These are phyloP conservation scores for Komagataella ulmi DNA, from an alignment of 805 yeast genomes.

Conservation along the genomic window DNA sequence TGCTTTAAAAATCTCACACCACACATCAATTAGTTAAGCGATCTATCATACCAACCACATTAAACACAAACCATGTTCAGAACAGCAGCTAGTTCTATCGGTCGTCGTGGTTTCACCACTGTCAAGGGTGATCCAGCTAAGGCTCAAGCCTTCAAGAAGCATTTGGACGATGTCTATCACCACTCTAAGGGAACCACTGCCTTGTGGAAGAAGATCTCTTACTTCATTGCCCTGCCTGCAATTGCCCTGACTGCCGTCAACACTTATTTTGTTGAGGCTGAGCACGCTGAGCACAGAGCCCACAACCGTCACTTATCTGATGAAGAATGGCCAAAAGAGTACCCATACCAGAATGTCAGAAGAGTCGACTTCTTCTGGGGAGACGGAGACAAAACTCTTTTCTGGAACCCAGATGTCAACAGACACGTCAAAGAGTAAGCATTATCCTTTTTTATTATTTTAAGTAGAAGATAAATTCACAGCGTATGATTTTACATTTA, in stretches of 20 bases:
- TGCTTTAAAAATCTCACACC: not conserved
- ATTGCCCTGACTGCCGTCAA: constrained; percentile 65
- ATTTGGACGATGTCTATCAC: constrained; percentile 49
- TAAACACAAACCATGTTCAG: not conserved
- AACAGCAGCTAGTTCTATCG: constrained; percentile 4
- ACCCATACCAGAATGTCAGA: constrained; percentile 88
- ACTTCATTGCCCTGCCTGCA: constrained; percentile 73
- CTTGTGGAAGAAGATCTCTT: constrained; percentile 79
- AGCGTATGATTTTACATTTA: constrained; percentile 1
- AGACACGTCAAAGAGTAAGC: constrained; percentile 46
- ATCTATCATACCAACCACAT: not conserved
- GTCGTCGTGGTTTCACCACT: constrained; percentile 18
- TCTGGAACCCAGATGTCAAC: constrained; percentile 92
- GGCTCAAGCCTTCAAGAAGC: constrained; percentile 57
- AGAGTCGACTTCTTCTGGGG: constrained; percentile 93
- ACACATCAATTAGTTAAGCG: not conserved
- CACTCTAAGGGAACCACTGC: constrained; percentile 71
- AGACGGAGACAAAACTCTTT: constrained; percentile 92
- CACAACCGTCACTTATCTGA: constrained; percentile 65
- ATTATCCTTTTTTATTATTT: constrained; percentile 7
- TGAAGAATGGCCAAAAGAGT: constrained; percentile 86
- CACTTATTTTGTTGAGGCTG: constrained; percentile 69
- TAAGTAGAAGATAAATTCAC: not conserved
- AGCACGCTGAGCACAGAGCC: constrained; percentile 84
- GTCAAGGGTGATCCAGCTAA: constrained; percentile 39